Conservation (phyloP, 805 yeast genomes). For the Dipodascus geniculatus region DNA sequence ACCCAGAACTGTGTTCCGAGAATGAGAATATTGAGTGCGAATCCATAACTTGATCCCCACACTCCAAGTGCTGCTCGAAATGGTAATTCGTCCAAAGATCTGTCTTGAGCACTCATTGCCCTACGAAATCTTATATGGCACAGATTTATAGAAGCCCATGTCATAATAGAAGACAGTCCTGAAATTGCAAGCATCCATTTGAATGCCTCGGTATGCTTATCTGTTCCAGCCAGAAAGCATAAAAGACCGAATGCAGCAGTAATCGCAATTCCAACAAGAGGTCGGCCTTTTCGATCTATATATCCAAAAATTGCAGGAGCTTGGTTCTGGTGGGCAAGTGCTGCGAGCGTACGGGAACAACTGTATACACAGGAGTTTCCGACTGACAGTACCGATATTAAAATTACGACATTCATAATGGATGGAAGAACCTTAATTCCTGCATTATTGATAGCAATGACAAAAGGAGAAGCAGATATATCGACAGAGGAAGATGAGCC, state of each 20-base stretch:
- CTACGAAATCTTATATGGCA: constrained; percentile 52
- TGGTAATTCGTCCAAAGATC: constrained; percentile 52
- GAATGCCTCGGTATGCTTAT: constrained; percentile 42
- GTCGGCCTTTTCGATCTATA: constrained; percentile 62
- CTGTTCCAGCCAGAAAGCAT: constrained; percentile 47
- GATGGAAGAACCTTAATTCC: constrained; percentile 58
- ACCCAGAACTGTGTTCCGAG: constrained; percentile 58
- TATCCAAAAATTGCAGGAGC: constrained; percentile 50
- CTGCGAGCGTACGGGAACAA: constrained; percentile 53
- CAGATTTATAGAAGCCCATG: constrained; percentile 62
- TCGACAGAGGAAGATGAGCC: constrained; percentile 22
- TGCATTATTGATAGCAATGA: constrained; percentile 43
- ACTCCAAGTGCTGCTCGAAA: constrained; percentile 49
- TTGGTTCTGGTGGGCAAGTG: constrained; percentile 53
- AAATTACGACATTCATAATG: constrained; percentile 55
- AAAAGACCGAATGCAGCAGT: constrained; percentile 35
- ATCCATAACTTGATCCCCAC: constrained; percentile 46
- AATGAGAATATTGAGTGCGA: constrained; percentile 37
- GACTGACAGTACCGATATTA: constrained; percentile 57
- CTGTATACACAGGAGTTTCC: constrained; percentile 61
- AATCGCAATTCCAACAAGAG: constrained; percentile 44
- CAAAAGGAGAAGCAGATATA: neutral
- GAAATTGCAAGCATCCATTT: constrained; percentile 64
- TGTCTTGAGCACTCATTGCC: constrained; percentile 43
- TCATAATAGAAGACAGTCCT: constrained; percentile 59